A percentile compares a stretch with the other conserved stretches of the same genome.
These are phyloP conservation scores for Rhodotorula sp. DNA, from an alignment of 1,284 basidiomycete species.

Conservation along the genomic window DNA sequence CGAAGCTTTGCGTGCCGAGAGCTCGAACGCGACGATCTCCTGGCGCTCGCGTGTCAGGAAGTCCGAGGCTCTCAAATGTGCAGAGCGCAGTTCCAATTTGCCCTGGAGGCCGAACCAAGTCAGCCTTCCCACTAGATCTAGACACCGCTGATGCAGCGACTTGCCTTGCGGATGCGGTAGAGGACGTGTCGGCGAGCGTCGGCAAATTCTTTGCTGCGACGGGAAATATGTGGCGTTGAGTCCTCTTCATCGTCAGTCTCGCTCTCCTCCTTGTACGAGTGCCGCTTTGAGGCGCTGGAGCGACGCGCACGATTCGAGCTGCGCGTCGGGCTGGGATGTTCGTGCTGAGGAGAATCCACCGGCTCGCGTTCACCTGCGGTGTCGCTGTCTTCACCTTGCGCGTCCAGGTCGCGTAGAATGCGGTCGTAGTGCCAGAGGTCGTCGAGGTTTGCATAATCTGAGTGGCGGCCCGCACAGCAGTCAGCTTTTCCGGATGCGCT, in stretches of 20 bases:
- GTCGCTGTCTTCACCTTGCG: neutral
- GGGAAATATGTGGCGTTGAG: neutral
- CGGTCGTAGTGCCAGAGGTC: neutral
- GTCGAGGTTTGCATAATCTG: neutral
- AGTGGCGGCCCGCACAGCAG: no score
- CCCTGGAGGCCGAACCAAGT: no score
- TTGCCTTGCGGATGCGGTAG: neutral
- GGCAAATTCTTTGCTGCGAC: neutral
- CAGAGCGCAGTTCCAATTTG: no score
- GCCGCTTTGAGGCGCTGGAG: neutral
- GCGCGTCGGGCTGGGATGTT: neutral
- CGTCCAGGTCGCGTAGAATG: neutral
- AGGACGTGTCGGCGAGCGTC: neutral
- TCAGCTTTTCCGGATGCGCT: neutral
- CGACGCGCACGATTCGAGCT: neutral
- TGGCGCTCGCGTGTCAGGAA: no score
- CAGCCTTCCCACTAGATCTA: no score
- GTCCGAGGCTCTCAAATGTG: no score
- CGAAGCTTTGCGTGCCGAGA: no score
- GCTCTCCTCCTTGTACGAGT: neutral
- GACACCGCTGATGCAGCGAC: no score
- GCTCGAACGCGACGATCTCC: no score
- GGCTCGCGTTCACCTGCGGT: neutral
- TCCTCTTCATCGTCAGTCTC: neutral
- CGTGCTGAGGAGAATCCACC: neutral